Evolutionary conservation across 768 basidiomycete species (phyloP).

Genomic region (Suillus lakei): DNA sequence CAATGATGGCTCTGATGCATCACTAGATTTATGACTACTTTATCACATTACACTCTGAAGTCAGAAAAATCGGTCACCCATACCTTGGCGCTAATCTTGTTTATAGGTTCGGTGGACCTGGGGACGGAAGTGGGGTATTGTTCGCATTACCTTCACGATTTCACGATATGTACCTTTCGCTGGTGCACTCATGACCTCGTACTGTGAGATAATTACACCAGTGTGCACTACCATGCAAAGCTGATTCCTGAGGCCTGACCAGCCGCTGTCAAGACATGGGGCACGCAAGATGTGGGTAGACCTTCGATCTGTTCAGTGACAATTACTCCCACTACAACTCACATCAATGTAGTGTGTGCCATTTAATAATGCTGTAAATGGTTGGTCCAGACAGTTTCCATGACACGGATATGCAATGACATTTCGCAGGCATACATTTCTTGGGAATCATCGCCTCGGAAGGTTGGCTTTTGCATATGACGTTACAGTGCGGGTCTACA

Average conservation of each 20-base stretch:
- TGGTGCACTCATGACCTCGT: slow-evolving; percentile 9
- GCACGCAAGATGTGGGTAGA: neutral
- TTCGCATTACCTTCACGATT: slow-evolving; percentile 4
- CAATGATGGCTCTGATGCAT: neutral
- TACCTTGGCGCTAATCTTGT: neutral
- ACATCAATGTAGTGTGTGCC: neutral
- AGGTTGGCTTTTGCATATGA: neutral
- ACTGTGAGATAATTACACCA: neutral
- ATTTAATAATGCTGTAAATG: neutral
- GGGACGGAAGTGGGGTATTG: slow-evolving; percentile 12
- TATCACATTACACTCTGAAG: neutral
- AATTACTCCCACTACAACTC: neutral
- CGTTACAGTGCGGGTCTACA: neutral
- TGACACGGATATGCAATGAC: neutral
- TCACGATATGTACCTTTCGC: slow-evolving; percentile 13
- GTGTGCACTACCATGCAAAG: neutral
- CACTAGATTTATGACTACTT: slow-evolving; percentile 2
- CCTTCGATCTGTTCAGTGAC: neutral
- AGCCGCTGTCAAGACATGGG: neutral
- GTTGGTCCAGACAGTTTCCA: neutral
- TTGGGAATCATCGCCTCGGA: neutral
- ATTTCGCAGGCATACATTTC: neutral
- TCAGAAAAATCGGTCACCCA: neutral
- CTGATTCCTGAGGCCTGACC: neutral
- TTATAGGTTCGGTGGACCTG: slow-evolving; percentile 21